Percentiles rank a stretch among this genome's conserved stretches.
Evolutionary conservation across 225 moss, liverwort and hornwort genomes (phyloP).

Genomic region (Marchantia polymorpha): DNA sequence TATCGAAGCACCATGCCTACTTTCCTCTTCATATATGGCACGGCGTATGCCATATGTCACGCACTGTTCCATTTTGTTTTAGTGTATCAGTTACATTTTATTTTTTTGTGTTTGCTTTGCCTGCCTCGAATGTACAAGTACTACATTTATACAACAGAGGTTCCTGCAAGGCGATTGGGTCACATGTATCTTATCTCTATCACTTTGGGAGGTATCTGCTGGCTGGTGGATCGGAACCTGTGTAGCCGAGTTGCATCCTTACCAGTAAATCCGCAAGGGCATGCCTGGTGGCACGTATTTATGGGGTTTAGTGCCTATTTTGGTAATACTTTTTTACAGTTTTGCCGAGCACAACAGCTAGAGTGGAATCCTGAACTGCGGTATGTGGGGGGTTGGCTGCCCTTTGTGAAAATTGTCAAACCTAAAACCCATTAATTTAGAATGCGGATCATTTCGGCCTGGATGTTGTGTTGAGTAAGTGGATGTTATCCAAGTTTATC

Average conservation of each 20-base stretch:
- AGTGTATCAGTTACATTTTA: conserved; percentile 88
- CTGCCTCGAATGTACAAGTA: conserved; percentile 99
- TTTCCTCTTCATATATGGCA: conserved; percentile 81
- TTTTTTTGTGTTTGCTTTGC: conserved; percentile 85
- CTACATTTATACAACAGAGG: conserved; percentile 82
- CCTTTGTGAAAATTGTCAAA: conserved; percentile 69
- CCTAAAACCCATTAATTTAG: conserved; percentile 36
- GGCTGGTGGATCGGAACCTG: conserved; percentile 81
- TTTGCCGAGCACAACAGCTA: conserved; percentile 93
- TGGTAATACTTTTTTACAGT: conserved; percentile 86
- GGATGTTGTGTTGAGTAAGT: conserved; percentile 14
- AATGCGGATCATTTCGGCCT: conserved; percentile 24
- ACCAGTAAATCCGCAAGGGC: conserved; percentile 80
- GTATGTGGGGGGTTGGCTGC: conserved; percentile 60
- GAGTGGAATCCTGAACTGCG: conserved; percentile 80
- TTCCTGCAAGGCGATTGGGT: conserved; percentile 72
- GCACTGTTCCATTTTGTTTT: conserved; percentile 81
- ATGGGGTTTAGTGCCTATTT: conserved; percentile 90
- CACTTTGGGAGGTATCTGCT: conserved; percentile 62
- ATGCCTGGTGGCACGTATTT: conserved; percentile 94
- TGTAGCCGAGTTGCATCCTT: conserved; percentile 67
- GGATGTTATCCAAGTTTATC: conserved; percentile 18
- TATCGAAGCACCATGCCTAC: conserved; percentile 98
- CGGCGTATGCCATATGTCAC: conserved; percentile 86
- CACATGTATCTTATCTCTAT: conserved; percentile 75